phyloP scores from a whole-genome alignment of 176 grass and related monocot species.

The Oryza nivara region DNA sequence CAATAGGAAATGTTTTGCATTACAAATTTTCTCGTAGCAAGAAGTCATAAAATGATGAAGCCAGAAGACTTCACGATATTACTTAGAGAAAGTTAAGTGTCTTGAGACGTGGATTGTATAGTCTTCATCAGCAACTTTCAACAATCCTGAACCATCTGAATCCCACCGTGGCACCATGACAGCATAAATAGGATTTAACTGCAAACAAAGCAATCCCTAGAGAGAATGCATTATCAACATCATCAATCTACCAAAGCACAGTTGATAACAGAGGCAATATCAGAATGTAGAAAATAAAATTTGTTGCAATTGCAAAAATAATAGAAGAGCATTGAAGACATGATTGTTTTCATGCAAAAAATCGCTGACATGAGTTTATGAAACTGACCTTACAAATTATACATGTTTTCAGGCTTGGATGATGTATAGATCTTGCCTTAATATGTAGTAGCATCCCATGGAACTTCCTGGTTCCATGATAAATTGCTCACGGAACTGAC shows the following conservation, averaged over 20 bases:
- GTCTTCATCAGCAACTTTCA: background rate
- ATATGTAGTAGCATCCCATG: constrained; percentile 71
- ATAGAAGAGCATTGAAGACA: background rate
- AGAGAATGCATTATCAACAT: background rate
- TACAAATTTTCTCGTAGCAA: constrained; percentile 23
- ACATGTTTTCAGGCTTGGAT: constrained; percentile 41
- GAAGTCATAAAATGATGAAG: constrained; percentile 26
- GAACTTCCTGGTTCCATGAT: constrained; percentile 66
- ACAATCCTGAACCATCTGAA: background rate
- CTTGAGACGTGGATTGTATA: background rate
- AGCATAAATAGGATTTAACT: constrained; percentile 3
- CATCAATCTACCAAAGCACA: background rate
- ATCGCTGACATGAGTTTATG: background rate
- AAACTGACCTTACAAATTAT: constrained; percentile 27
- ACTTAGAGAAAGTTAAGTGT: background rate
- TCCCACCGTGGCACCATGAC: background rate
- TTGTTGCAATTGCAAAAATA: background rate
- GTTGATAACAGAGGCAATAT: background rate
- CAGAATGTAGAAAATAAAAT: background rate
- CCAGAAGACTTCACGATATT: background rate
- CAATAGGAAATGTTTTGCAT: background rate
- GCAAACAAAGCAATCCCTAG: background rate
- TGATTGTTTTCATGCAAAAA: background rate
- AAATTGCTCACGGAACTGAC: constrained; percentile 81
- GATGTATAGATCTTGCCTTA: constrained; percentile 86